phyloP scores from a whole-genome alignment of 2,329 filamentous ascomycete genomes.

The Claviceps pusilla region DNA sequence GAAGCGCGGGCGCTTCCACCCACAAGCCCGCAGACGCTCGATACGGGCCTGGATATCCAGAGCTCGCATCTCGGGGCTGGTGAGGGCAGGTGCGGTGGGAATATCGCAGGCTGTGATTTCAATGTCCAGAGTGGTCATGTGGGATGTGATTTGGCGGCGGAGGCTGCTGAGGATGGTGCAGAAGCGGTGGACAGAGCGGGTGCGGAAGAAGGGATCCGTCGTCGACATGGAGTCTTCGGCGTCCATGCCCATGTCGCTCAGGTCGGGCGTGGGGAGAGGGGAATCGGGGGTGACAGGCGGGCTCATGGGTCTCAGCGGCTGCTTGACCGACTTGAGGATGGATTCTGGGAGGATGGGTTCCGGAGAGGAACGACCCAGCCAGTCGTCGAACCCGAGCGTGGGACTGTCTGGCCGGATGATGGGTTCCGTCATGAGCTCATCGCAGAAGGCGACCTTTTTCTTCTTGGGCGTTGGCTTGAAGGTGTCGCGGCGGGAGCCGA shows the following conservation, averaged over 20 bases:
- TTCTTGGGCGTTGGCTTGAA: slow-evolving; percentile 14
- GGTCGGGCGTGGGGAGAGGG: slow-evolving; percentile 3
- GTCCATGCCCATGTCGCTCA: slow-evolving; percentile 1
- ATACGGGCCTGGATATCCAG: slow-evolving; percentile 36
- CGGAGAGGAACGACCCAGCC: slow-evolving; percentile 13
- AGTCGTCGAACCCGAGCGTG: slow-evolving; percentile 40
- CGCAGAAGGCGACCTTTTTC: slow-evolving; percentile 25
- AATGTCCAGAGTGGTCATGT: slow-evolving; percentile 31
- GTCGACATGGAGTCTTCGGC: not conserved
- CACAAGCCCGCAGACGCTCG: slow-evolving; percentile 35
- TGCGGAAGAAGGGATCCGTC: slow-evolving; percentile 24
- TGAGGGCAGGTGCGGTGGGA: slow-evolving; percentile 8
- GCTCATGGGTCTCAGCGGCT: not conserved
- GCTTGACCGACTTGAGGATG: slow-evolving; percentile 7
- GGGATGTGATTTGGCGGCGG: slow-evolving; percentile 32
- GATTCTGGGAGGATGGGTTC: slow-evolving; percentile 10
- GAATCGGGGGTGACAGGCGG: not conserved
- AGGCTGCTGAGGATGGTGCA: slow-evolving; percentile 32
- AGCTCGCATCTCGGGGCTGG: slow-evolving; percentile 21
- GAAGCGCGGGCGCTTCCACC: slow-evolving; percentile 42
- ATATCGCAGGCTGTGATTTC: slow-evolving; percentile 19
- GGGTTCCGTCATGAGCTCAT: slow-evolving; percentile 23
- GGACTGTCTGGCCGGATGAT: slow-evolving; percentile 44
- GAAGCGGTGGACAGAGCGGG: slow-evolving; percentile 32
- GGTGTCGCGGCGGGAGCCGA: slow-evolving; percentile 7